A percentile compares a stretch with the other conserved stretches of the same genome.
Conservation (phyloP, 1,284 basidiomycete species). For the Boletellus deceptivus region DNA sequence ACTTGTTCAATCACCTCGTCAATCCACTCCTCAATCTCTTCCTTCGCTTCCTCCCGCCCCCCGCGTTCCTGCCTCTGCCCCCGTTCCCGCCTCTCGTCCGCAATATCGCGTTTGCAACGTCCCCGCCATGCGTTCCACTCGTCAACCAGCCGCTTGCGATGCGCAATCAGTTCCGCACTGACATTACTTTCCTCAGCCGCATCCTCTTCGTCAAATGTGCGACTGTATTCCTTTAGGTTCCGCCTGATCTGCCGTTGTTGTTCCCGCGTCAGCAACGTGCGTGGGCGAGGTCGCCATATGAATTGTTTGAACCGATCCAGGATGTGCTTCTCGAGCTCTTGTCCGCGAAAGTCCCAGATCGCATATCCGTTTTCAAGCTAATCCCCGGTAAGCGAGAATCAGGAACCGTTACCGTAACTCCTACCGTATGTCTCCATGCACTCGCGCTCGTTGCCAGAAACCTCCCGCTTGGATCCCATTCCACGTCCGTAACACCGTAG, state of each 20-base stretch:
- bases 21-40: slow-evolving; percentile 88
- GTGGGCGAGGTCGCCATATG: slow-evolving; percentile 94
- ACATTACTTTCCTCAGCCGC: slow-evolving; percentile 93
- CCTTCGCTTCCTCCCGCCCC: slow-evolving; percentile 62
- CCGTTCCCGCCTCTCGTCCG: slow-evolving; percentile 43
- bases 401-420: not conserved
- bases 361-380: slow-evolving; percentile 96
- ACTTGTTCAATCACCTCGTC: slow-evolving; percentile 90
- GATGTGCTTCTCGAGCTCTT: slow-evolving; percentile 86
- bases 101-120: slow-evolving; percentile 57
- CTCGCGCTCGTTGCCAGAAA: slow-evolving; percentile 94
- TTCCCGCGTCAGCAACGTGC: slow-evolving; percentile 84
- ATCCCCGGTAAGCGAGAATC: slow-evolving; percentile 9
- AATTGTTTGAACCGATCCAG: slow-evolving; percentile 98
- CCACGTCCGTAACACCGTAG: slow-evolving; percentile 96
- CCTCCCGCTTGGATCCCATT: slow-evolving; percentile 98
- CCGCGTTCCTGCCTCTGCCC: slow-evolving; percentile 38
- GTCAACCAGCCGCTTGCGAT: slow-evolving; percentile 88
- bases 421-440: slow-evolving; percentile 91
- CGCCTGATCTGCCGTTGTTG: slow-evolving; percentile 86
- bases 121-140: slow-evolving; percentile 98
- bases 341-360: slow-evolving; percentile 97
- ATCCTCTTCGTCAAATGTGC: slow-evolving; percentile 95
- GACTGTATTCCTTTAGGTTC: slow-evolving; percentile 91
- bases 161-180: slow-evolving; percentile 90